Evolutionary conservation across 352 stramenopile species (phyloP), one percentile per base, ranked within the genome.

Genomic region (Globisporangium spiculum): DNA sequence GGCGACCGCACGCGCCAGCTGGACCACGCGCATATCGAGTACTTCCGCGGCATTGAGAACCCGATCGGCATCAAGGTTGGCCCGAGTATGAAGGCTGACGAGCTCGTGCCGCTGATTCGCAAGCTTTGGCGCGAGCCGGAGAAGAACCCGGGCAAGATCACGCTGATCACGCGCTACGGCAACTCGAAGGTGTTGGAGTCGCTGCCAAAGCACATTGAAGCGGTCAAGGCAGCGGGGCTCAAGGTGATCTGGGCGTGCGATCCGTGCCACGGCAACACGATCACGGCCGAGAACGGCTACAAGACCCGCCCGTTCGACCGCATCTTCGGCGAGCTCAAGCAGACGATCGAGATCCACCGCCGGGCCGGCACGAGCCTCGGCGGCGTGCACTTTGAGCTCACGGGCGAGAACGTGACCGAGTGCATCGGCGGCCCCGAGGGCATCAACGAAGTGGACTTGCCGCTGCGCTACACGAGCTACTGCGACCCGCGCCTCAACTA

Each of bases 401-500:
- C 97, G 24, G 97, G 97, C 54, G 96, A 99, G 75, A 98, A 99
- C 84, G 98, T 99, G 36, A 99, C 97, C 1, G 98, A 99, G 81
- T 99, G 98, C 80, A 98, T 98, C 63, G 98, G 98, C 63, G 98
- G 98, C 26, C 86, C 98, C 1, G 88, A 97, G 66, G 89, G 89
- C 65, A 93, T 99, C 32, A 96, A 91, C 52, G 96, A 98, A 75
- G 80, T 90, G 14, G 95, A 98, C 66, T 81, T 99, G 34, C 87
- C 80, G 22, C 78, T 94, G 68, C 88, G 94, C 65, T 99, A 99
- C 90, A 92, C 96, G 67, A 99, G 97, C 64, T 96, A 93, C 74
- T 99, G 97, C 73, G 97, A 99, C 88, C 97, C 97, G 55, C 91
- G 97, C 57, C 85, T 99, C 57, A 99, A 99, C 82, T 98, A 98